phyloP scores from a whole-genome alignment of 345 rosid species.

The Hypericum perforatum region DNA sequence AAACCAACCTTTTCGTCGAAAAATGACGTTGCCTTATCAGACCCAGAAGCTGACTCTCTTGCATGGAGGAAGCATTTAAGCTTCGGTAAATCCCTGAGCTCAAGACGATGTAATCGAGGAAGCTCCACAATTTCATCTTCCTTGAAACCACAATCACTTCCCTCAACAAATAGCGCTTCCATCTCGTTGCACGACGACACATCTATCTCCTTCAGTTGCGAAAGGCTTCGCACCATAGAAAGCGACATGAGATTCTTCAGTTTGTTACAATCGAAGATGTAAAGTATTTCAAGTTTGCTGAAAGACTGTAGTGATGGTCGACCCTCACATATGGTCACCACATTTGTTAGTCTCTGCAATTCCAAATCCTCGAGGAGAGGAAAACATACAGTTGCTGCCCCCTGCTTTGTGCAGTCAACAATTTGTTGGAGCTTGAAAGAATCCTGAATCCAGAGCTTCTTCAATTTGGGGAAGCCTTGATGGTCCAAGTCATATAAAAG shows the following conservation, averaged over 20 bases:
- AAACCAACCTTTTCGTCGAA: too few species aligned
- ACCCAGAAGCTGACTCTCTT: too few species aligned
- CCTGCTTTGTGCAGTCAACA: too few species aligned
- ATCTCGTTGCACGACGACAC: slow-evolving; percentile 3
- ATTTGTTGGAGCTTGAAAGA: too few species aligned
- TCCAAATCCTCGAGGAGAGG: too few species aligned
- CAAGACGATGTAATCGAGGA: background rate
- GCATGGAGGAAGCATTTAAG: slow-evolving; percentile 5
- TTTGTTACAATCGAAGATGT: slow-evolving; percentile 2
- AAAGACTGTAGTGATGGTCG: slow-evolving; percentile 1
- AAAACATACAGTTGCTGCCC: too few species aligned
- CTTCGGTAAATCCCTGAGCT: background rate
- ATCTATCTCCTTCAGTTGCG: slow-evolving; percentile 14
- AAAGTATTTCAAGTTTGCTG: slow-evolving; percentile 6
- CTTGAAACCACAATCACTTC: background rate
- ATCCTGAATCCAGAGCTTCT: too few species aligned
- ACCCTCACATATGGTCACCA: slow-evolving; percentile 12
- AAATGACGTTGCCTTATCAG: too few species aligned
- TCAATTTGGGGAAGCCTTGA: too few species aligned
- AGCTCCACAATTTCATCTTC: background rate
- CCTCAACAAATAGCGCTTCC: slow-evolving; percentile 12
- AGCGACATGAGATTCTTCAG: slow-evolving; percentile 12
- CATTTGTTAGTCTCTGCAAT: too few species aligned
- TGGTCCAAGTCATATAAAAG: too few species aligned
- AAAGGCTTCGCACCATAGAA: slow-evolving; percentile 8